phyloP scores from a whole-genome alignment of 2,329 filamentous ascomycete species.

The Verruconis gallopava region DNA sequence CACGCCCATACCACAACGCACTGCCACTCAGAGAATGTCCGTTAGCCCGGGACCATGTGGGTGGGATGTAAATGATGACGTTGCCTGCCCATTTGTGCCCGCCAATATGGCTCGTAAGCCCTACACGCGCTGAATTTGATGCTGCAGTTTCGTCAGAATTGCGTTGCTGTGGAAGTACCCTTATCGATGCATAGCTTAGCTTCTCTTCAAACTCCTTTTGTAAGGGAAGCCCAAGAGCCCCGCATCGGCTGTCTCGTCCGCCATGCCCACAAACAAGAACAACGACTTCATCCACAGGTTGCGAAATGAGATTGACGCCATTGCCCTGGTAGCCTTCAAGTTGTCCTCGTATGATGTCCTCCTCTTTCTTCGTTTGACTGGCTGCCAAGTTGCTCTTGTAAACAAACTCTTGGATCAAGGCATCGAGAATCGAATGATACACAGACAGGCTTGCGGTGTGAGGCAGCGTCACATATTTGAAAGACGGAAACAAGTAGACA shows the following conservation, averaged over 20 bases:
- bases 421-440: slow-evolving; percentile 1
- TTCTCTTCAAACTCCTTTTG: slow-evolving; percentile 54
- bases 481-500: slow-evolving; percentile 4
- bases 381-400: not conserved
- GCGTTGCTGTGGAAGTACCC: slow-evolving; percentile 34
- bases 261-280: slow-evolving; percentile 84
- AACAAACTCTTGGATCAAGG: slow-evolving; percentile 2
- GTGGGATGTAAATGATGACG: slow-evolving; percentile 68
- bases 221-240: slow-evolving; percentile 63
- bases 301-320: not conserved
- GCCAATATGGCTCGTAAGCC: slow-evolving; percentile 64
- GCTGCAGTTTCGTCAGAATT: slow-evolving; percentile 13
- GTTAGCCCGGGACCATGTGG: slow-evolving; percentile 18
- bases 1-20: slow-evolving; percentile 72
- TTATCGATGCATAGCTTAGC: slow-evolving; percentile 28
- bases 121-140: slow-evolving; percentile 43
- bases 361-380: not conserved
- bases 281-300: slow-evolving; percentile 47
- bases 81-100: slow-evolving; percentile 82
- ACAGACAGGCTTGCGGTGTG: not conserved
- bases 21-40: slow-evolving; percentile 46
- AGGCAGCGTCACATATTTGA: slow-evolving; percentile 4
- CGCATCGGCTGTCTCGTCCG: slow-evolving; percentile 69
- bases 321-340: too few species aligned
- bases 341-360: not conserved